Evolutionary conservation across 257 asterid species (phyloP).

Genomic region (Nicotiana paniculata): DNA sequence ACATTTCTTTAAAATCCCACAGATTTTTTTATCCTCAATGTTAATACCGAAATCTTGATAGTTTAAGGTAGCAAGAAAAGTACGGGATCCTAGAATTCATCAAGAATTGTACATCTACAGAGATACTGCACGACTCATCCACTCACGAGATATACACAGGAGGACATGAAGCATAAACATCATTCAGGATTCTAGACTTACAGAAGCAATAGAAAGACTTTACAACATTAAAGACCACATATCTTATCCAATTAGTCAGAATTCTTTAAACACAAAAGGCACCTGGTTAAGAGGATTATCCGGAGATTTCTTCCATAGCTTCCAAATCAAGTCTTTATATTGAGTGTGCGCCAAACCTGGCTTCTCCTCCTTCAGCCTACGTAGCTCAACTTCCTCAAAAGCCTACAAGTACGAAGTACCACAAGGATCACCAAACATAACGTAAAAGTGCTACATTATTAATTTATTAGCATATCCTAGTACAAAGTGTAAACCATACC

Average conservation of each 20-base stretch:
- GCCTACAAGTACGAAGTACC: constrained; percentile 9
- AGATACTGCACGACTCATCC: background rate
- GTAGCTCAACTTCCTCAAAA: constrained; percentile 25
- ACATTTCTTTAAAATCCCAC: background rate
- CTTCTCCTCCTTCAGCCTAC: constrained; percentile 33
- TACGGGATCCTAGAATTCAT: background rate
- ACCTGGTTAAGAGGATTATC: constrained; percentile 93
- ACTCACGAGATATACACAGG: background rate
- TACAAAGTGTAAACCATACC: background rate
- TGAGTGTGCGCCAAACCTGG: constrained; percentile 43
- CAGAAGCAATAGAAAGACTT: background rate
- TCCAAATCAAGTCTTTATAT: constrained; percentile 77
- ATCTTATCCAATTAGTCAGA: background rate
- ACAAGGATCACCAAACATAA: background rate
- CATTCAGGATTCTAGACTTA: background rate
- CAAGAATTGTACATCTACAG: background rate
- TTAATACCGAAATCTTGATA: background rate
- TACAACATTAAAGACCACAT: background rate
- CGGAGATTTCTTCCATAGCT: constrained; percentile 89
- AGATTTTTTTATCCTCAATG: background rate
- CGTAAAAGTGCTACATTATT: background rate
- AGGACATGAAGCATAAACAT: background rate
- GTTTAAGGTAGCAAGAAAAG: background rate
- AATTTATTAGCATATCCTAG: background rate
- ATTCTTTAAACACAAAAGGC: background rate